Conservation (phyloP, 1,284 basidiomycete genomes). For the Marasmius fiardii region DNA sequence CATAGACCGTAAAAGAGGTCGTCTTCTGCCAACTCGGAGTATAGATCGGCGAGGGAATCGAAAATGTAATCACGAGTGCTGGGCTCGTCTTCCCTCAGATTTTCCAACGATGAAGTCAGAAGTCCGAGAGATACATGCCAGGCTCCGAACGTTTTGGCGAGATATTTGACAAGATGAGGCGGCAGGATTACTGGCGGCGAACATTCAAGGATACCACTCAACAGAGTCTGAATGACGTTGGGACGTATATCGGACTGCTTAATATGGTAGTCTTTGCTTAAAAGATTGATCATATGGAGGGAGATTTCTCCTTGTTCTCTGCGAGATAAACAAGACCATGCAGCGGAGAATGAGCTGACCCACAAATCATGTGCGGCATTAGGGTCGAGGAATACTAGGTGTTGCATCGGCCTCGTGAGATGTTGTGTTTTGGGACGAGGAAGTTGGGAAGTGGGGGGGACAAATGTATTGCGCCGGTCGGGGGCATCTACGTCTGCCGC, state of each 20-base stretch:
- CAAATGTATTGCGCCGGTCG: conserved; percentile 30
- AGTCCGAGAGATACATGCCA: conserved; percentile 94
- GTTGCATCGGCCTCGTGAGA: conserved; percentile 77
- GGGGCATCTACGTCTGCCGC: conserved; percentile 69
- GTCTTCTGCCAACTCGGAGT: conserved; percentile 94
- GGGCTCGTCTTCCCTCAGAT: conserved; percentile 79
- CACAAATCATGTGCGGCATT: conserved; percentile 82
- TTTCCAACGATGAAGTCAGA: conserved; percentile 75
- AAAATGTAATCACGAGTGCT: conserved; percentile 82
- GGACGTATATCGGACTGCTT: conserved; percentile 90
- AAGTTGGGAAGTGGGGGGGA: conserved; percentile 30
- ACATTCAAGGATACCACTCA: conserved; percentile 84
- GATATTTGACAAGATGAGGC: conserved; percentile 94
- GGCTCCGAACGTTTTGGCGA: conserved; percentile 94
- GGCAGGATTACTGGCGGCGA: conserved; percentile 86
- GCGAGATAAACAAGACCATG: conserved; percentile 84
- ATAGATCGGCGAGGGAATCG: conserved; percentile 93
- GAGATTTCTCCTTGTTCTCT: conserved; percentile 90
- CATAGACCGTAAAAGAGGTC: conserved; percentile 98
- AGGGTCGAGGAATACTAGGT: conserved; percentile 80
- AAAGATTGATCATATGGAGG: conserved; percentile 85
- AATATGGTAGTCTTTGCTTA: conserved; percentile 93
- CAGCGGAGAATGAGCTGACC: conserved; percentile 88
- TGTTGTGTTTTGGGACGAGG: conserved; percentile 52
- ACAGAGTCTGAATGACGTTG: conserved; percentile 91